Percentiles rank a stretch among this genome's conserved stretches.
These are phyloP conservation scores for Apiotrichum akiyoshidainum DNA, from an alignment of 1,284 basidiomycete genomes.

Conservation along the genomic window DNA sequence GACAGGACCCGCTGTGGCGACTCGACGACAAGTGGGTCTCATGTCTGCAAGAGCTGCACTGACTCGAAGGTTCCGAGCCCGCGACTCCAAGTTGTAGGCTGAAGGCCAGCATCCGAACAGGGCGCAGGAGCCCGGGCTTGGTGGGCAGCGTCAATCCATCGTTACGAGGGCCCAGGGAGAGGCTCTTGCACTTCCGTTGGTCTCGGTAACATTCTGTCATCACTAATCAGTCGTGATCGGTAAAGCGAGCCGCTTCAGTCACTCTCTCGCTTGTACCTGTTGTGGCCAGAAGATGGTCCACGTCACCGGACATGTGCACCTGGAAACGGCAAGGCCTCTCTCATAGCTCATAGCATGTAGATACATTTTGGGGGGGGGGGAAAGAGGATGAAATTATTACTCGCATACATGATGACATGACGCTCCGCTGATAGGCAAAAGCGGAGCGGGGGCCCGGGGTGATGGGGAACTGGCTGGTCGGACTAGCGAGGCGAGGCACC, in stretches of 20 bases:
- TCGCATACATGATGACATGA: not conserved
- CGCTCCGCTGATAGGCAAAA: not conserved
- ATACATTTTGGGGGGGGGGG: not conserved
- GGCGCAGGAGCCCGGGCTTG: too few relatives aligned
- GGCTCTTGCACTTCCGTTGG: too few relatives aligned
- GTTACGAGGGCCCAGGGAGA: too few relatives aligned
- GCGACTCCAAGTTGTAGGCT: not conserved
- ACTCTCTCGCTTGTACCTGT: too few relatives aligned
- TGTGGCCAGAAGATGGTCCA: too few relatives aligned
- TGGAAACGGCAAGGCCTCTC: too few relatives aligned
- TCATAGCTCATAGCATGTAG: not conserved
- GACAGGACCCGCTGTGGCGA: conserved; percentile 16
- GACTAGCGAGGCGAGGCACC: not conserved
- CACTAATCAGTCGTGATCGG: too few relatives aligned
- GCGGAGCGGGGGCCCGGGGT: not conserved
- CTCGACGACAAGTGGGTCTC: not conserved
- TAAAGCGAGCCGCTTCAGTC: too few relatives aligned
- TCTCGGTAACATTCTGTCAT: too few relatives aligned
- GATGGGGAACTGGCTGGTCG: not conserved
- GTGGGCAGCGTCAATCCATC: too few relatives aligned
- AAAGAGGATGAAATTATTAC: not conserved
- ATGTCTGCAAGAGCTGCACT: not conserved
- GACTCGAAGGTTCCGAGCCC: not conserved
- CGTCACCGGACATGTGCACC: too few relatives aligned
- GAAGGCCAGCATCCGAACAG: too few relatives aligned